These are phyloP conservation scores for Aureobasidium melanogenum DNA, from an alignment of 2,329 filamentous ascomycete species.

Conservation along the genomic window DNA sequence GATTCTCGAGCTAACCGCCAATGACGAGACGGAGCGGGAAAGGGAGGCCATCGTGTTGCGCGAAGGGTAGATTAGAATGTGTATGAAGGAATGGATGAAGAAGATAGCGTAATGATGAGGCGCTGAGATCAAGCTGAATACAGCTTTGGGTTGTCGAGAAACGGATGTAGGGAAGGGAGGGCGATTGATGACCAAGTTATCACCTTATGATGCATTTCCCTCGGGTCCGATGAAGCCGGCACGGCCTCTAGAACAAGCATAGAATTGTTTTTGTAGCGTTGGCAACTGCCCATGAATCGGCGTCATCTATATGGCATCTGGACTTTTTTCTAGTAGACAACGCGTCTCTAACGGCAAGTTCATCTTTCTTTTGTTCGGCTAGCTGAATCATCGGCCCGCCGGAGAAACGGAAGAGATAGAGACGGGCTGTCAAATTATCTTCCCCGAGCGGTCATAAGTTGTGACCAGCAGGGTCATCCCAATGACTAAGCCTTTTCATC, in stretches of 20 bases:
- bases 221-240: not conserved
- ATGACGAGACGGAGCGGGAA: not conserved
- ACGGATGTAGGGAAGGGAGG: not conserved
- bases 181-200: not conserved
- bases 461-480: not conserved
- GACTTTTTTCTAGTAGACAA: not conserved
- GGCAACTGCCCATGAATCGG: not conserved
- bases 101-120: not conserved
- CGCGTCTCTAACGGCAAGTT: not conserved
- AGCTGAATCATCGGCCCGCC: not conserved
- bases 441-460: not conserved
- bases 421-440: not conserved
- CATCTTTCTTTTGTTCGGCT: not conserved
- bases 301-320: not conserved
- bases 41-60: constrained; percentile 1
- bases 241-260: not conserved
- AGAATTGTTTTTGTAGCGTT: not conserved
- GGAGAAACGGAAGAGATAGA: not conserved
- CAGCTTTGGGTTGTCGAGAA: not conserved
- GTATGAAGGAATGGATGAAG: not conserved
- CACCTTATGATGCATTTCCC: not conserved
- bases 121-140: not conserved
- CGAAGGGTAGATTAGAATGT: not conserved
- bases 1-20: not conserved
- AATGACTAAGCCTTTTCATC: not conserved